Conservation (phyloP, 495 filamentous ascomycete genomes). For the Xylaria intraflava region DNA sequence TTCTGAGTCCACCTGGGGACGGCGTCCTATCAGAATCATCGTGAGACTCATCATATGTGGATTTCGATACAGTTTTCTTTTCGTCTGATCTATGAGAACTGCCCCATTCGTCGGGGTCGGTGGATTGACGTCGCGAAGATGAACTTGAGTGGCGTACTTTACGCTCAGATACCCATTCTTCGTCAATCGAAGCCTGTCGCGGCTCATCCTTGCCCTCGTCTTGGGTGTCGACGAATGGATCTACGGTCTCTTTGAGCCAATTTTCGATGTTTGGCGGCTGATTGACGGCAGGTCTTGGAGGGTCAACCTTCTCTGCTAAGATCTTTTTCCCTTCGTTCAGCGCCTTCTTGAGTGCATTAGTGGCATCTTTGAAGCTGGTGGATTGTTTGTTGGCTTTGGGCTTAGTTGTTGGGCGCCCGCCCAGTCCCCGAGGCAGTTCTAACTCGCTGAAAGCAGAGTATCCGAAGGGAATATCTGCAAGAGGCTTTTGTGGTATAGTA, state of each 20-base stretch:
- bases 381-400: conserved; percentile 37
- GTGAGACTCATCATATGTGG: conserved; percentile 13
- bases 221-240: conserved; percentile 61
- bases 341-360: conserved; percentile 50
- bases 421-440: conserved; percentile 43
- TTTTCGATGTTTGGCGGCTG: conserved; percentile 61
- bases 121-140: conserved; percentile 11
- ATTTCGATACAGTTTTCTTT: conserved; percentile 6
- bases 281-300: conserved; percentile 40
- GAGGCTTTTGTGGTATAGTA: conserved; percentile 37
- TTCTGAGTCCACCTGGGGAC: conserved; percentile 34
- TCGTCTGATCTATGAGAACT: conserved; percentile 10
- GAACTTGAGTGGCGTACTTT: conserved; percentile 11
- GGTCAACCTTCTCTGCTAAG: conserved; percentile 45
- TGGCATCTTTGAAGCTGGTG: conserved; percentile 46
- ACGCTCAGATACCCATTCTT: conserved; percentile 21
- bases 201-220: conserved; percentile 28
- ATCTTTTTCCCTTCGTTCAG: conserved; percentile 50
- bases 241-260: conserved; percentile 66
- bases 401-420: conserved; percentile 26
- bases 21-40: conserved; percentile 25
- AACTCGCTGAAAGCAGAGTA: conserved; percentile 53
- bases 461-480: conserved; percentile 50
- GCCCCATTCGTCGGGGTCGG: conserved; percentile 3
- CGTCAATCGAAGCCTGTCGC: conserved; percentile 12